A percentile compares a stretch with the other conserved stretches of the same genome.
Evolutionary conservation across 257 asterid species (phyloP).

Genomic region (Solanum paucissectum): DNA sequence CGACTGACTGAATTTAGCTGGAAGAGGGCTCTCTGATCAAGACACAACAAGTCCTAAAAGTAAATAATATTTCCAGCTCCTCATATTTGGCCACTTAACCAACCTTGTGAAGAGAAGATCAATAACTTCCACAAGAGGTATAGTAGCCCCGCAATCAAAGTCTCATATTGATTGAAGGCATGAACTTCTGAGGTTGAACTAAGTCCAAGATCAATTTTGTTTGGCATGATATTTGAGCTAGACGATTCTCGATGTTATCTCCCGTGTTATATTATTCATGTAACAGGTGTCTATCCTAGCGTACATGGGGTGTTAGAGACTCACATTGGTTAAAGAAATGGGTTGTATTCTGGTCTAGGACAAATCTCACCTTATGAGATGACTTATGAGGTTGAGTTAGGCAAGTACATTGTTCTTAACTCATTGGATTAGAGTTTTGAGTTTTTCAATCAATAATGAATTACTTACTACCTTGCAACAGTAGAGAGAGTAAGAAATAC

Average conservation of each 20-base stretch:
- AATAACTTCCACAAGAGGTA: not conserved
- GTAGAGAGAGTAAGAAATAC: not conserved
- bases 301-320: not conserved
- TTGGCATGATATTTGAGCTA: not conserved
- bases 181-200: not conserved
- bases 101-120: not conserved
- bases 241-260: too few relatives aligned
- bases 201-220: not conserved
- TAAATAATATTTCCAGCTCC: not conserved
- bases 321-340: not conserved
- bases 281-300: not conserved
- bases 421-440: not conserved
- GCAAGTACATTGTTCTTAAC: not conserved
- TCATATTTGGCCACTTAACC: not conserved
- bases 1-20: not conserved
- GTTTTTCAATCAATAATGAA: not conserved
- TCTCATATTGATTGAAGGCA: not conserved
- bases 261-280: not conserved
- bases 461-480: not conserved
- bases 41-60: not conserved
- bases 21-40: not conserved
- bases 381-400: not conserved
- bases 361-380: not conserved
- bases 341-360: not conserved
- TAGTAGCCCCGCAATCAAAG: not conserved